Base-by-base conservation (phyloP, 2,329 filamentous ascomycete genomes). In the Arthrobotrys pseudoclavata region DNA sequence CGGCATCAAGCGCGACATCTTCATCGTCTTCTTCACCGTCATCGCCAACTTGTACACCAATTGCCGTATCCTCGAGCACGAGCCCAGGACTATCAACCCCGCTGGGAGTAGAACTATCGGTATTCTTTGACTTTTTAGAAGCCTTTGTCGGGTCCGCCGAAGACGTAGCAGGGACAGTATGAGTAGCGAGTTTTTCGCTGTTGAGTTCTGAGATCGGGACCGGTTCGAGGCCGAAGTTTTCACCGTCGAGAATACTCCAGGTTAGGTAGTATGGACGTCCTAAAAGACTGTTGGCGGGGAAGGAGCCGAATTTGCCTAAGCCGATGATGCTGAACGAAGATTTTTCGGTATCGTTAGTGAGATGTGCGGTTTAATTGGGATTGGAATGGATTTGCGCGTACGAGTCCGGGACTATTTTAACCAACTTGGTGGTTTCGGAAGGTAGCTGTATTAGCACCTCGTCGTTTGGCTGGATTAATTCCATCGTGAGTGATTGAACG, bases 191-290 rank as follows among this genome's bases (percentile, higher is more conserved):
- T 40, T 81, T 79, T 62, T 82, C 81, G 40, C 80, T 37, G 18
- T 79, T 81, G 31, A 81, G 50, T 37, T 82, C 81, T 2, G 75
- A 77, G 18, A 80, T 79, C 22, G 80, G 75, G 24, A 81, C 81
- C 7, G 79, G 63, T 13, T 80, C 69, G n/a, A 82, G 77, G 7
- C 80, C 80, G 9, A 71, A 61, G 24, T 71, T 77, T 10, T 80
- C 75, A 76, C 88, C 87, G 83, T 91, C 88, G 55, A 91, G 86
- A 48, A 87, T 87, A 80, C 89, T 88, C 69, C 93, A 99, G 0
- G 94, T 98, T 76, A 96, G 86, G 85, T 97, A 89, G 83, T 93
- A 97, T 0, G 96, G 96, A 6, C 96, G 91, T n/a, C 93, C 91
- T 79, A 99, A 89, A 53, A 99, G 89, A 34, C 96, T 88, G 83